Evolutionary conservation across 2,329 filamentous ascomycete species (phyloP).

Genomic region (Tolypocladium paradoxum): DNA sequence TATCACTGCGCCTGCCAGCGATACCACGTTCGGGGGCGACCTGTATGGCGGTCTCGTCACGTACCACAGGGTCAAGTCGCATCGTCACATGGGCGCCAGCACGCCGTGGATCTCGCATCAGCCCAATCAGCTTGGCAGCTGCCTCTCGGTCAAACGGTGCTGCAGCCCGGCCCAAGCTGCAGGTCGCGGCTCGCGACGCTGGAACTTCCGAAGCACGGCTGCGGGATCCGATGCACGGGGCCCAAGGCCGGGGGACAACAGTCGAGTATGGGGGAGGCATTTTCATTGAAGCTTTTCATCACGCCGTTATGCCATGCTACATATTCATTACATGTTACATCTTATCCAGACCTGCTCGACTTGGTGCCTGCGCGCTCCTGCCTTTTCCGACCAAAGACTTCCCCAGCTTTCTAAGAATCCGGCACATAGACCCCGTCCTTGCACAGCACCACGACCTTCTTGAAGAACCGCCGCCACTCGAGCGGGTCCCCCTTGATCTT

Average conservation of each 20-base stretch:
- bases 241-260: not conserved
- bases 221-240: not conserved
- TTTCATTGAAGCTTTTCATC: not conserved
- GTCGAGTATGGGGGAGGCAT: not conserved
- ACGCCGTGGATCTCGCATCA: not conserved
- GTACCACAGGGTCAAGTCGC: not conserved
- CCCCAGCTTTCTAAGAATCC: slow-evolving; percentile 22
- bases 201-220: not conserved
- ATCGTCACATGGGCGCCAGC: not conserved
- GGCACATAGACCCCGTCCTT: slow-evolving; percentile 66
- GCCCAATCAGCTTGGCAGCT: not conserved
- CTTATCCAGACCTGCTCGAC: not conserved
- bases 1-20: not conserved
- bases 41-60: not conserved
- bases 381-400: slow-evolving; percentile 6
- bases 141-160: not conserved
- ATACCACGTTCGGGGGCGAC: not conserved
- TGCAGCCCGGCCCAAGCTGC: not conserved
- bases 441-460: slow-evolving; percentile 81
- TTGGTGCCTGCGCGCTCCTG: not conserved
- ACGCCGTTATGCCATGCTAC: not conserved
- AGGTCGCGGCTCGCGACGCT: not conserved
- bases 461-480: slow-evolving; percentile 95
- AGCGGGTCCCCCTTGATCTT: slow-evolving; percentile 94
- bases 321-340: not conserved